Evolutionary conservation across 257 asterid species (phyloP).

Genomic region (Ajuga chamaepitys): DNA sequence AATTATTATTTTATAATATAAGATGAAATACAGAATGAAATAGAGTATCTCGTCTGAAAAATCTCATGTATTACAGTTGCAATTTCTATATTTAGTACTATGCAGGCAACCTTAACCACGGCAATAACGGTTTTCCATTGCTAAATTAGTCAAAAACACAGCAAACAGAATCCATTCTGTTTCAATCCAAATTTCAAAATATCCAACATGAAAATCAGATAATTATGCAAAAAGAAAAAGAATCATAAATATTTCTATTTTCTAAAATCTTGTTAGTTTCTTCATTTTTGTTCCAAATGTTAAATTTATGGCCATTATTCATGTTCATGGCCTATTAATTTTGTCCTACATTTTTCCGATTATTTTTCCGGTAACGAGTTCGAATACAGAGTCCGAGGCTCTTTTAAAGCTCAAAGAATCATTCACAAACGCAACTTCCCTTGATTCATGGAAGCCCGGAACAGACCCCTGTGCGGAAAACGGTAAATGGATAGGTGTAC

Average conservation of each 20-base stretch:
- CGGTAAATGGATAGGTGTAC: slow-evolving; percentile 42
- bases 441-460: slow-evolving; percentile 61
- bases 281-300: not conserved
- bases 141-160: slow-evolving; percentile 11
- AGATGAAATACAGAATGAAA: not conserved
- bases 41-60: too few species aligned
- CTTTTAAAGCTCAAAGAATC: slow-evolving; percentile 46
- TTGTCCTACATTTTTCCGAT: slow-evolving; percentile 18
- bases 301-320: slow-evolving; percentile 38
- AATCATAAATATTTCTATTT: not conserved
- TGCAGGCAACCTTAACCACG: slow-evolving; percentile 5
- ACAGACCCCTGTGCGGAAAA: slow-evolving; percentile 39
- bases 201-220: not conserved
- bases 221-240: not conserved
- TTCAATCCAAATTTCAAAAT: not conserved
- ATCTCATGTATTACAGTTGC: slow-evolving; percentile 2
- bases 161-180: not conserved
- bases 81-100: slow-evolving; percentile 8
- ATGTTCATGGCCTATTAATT: slow-evolving; percentile 17
- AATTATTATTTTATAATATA: not conserved
- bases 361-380: slow-evolving; percentile 5
- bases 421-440: slow-evolving; percentile 31
- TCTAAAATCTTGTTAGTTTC: not conserved
- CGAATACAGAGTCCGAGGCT: slow-evolving; percentile 47
- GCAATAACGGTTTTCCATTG: slow-evolving; percentile 20